Percentiles rank a stretch among this genome's conserved stretches.
Evolutionary conservation across 768 basidiomycete genomes (phyloP).

Genomic region (Collybiopsis luxurians): DNA sequence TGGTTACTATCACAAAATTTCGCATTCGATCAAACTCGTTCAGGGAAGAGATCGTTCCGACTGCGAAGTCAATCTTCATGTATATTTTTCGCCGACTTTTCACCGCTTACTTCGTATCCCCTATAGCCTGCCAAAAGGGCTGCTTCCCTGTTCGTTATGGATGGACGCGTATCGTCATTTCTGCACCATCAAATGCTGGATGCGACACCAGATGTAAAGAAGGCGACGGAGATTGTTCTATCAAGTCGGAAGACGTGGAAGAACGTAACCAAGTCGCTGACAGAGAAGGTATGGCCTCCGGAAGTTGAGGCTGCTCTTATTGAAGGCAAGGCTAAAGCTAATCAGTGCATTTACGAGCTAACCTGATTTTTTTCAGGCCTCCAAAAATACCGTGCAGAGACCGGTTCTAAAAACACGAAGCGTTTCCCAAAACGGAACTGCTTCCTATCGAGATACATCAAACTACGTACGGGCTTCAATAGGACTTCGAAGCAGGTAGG

Average conservation of each 20-base stretch:
- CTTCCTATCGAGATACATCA: slow-evolving; percentile 64
- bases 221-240: slow-evolving; percentile 7
- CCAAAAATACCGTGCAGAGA: slow-evolving; percentile 52
- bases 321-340: slow-evolving; percentile 41
- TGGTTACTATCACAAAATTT: too few species aligned
- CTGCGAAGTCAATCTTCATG: too few species aligned
- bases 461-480: slow-evolving; percentile 47
- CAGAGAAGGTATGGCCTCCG: slow-evolving; percentile 63
- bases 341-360: slow-evolving; percentile 2
- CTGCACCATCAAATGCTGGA: neutral
- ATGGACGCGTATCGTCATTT: neutral
- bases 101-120: too few species aligned
- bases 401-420: slow-evolving; percentile 52
- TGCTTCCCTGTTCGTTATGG: neutral
- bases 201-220: neutral
- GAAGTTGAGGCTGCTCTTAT: slow-evolving; percentile 58
- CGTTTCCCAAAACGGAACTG: slow-evolving; percentile 68
- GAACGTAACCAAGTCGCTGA: slow-evolving; percentile 45
- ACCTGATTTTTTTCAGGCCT: slow-evolving; percentile 36
- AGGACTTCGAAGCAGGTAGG: slow-evolving; percentile 71
- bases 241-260: slow-evolving; percentile 57
- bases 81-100: too few species aligned
- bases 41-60: too few species aligned
- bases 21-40: too few species aligned
- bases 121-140: neutral